Evolutionary conservation across 352 stramenopile genomes (phyloP).

Genomic region (Phytophthora pinifolia): DNA sequence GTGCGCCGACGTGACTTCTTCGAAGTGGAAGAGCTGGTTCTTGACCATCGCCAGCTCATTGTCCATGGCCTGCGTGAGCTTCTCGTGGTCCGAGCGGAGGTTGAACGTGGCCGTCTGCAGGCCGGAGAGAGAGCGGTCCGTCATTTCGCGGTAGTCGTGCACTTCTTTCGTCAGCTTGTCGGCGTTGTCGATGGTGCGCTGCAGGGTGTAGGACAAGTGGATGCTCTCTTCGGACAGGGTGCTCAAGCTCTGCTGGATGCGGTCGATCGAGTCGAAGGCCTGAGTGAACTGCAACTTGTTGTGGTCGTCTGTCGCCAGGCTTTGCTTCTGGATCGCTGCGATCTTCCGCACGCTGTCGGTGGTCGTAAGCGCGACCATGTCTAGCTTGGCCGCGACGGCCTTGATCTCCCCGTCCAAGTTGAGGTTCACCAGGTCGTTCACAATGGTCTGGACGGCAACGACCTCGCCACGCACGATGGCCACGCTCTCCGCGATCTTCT

Average conservation of each 20-base stretch:
- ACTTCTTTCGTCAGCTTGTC: conserved; percentile 51
- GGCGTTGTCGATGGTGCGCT: conserved; percentile 50
- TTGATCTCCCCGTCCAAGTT: conserved; percentile 70
- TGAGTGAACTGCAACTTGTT: conserved; percentile 63
- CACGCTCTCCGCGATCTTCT: conserved; percentile 61
- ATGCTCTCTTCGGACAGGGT: conserved; percentile 75
- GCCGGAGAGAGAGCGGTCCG: conserved; percentile 35
- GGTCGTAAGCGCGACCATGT: conserved; percentile 53
- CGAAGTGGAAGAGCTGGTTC: conserved; percentile 76
- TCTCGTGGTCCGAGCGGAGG: conserved; percentile 51
- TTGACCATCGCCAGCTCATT: conserved; percentile 68
- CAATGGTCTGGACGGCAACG: conserved; percentile 41
- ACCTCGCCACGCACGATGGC: conserved; percentile 51
- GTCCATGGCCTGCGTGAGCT: conserved; percentile 48
- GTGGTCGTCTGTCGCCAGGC: conserved; percentile 48
- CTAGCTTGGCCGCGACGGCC: conserved; percentile 44
- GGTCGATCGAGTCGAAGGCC: conserved; percentile 66
- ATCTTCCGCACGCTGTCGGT: conserved; percentile 64
- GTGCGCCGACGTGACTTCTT: conserved; percentile 62
- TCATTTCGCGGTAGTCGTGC: conserved; percentile 43
- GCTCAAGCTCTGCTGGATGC: conserved; percentile 63
- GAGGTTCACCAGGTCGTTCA: conserved; percentile 57
- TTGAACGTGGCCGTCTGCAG: conserved; percentile 46
- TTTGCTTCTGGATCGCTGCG: conserved; percentile 58
- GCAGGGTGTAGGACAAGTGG: conserved; percentile 62